phyloP scores from a whole-genome alignment of 2,329 filamentous ascomycete species.

The Onygenales sp. region DNA sequence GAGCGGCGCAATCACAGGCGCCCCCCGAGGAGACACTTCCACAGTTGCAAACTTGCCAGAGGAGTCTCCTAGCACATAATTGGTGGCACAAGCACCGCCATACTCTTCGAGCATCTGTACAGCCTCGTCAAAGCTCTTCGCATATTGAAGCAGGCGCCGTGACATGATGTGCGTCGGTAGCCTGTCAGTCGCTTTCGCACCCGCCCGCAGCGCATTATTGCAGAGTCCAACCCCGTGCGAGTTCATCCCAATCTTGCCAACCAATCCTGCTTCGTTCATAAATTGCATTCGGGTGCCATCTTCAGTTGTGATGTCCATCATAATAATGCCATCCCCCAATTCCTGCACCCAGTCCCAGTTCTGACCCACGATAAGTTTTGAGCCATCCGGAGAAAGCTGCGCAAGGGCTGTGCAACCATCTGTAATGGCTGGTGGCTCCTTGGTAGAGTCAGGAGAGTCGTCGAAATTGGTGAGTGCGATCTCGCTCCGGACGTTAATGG shows the following conservation, averaged over 20 bases:
- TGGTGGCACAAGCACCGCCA: slow-evolving; percentile 2
- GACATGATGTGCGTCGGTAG: slow-evolving; percentile 6
- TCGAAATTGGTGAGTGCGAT: slow-evolving; percentile 5
- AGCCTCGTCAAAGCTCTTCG: neutral
- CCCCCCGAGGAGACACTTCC: neutral
- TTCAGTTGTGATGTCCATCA: slow-evolving; percentile 12
- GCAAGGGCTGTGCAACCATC: slow-evolving; percentile 5
- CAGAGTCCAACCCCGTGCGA: slow-evolving; percentile 4
- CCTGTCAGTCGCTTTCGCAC: neutral
- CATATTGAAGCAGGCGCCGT: slow-evolving; percentile 6
- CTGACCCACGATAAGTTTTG: slow-evolving; percentile 14
- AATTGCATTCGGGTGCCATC: slow-evolving; percentile 10
- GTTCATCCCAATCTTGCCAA: slow-evolving; percentile 12
- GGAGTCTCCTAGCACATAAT: slow-evolving; percentile 4
- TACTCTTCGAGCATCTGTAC: slow-evolving; percentile 5
- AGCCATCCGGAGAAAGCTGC: neutral
- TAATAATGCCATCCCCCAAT: slow-evolving; percentile 13
- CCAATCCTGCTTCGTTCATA: slow-evolving; percentile 18
- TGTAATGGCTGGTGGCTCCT: neutral
- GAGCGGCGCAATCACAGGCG: neutral
- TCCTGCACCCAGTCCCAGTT: slow-evolving; percentile 21
- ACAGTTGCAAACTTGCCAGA: slow-evolving; percentile 3
- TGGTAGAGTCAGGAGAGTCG: neutral
- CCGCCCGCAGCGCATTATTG: slow-evolving; percentile 3
- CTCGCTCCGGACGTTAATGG: slow-evolving; percentile 6